Evolutionary conservation across 352 stramenopile species (phyloP).

Genomic region (Pythium rishiriense): DNA sequence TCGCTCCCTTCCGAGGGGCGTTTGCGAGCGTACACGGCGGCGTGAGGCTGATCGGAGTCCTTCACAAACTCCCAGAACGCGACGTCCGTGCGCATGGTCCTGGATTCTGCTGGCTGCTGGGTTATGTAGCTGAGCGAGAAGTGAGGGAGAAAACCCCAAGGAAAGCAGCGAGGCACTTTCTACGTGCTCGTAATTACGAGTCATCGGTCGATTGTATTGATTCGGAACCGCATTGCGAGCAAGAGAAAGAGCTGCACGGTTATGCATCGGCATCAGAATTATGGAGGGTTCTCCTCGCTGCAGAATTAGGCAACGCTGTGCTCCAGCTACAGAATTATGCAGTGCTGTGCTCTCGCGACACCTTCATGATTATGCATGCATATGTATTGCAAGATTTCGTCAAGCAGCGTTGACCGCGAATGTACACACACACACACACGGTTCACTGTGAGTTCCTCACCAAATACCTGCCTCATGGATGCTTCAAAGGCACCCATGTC

Average conservation of each 20-base stretch:
- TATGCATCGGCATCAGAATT: too few species aligned
- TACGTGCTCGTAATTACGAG: too few species aligned
- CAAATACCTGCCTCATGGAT: background rate
- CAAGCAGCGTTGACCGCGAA: background rate
- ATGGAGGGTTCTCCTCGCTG: background rate
- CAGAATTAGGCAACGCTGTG: background rate
- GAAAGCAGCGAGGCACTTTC: too few species aligned
- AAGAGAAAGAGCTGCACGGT: too few species aligned
- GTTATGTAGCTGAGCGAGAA: background rate
- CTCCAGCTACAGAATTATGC: background rate
- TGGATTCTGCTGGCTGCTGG: background rate
- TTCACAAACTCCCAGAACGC: too few species aligned
- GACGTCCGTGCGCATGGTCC: too few species aligned
- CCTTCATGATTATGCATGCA: background rate
- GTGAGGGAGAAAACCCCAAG: too few species aligned
- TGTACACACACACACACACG: background rate
- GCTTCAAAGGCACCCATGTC: background rate
- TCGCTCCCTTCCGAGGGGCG: too few species aligned
- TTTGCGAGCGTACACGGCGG: too few species aligned
- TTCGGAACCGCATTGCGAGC: too few species aligned
- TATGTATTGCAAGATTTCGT: background rate
- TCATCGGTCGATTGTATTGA: too few species aligned
- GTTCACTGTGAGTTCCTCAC: background rate
- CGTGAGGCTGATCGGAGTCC: too few species aligned
- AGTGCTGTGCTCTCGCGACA: background rate